phyloP scores from a whole-genome alignment of 148 eudicot species.

The Spergularia bocconei region DNA sequence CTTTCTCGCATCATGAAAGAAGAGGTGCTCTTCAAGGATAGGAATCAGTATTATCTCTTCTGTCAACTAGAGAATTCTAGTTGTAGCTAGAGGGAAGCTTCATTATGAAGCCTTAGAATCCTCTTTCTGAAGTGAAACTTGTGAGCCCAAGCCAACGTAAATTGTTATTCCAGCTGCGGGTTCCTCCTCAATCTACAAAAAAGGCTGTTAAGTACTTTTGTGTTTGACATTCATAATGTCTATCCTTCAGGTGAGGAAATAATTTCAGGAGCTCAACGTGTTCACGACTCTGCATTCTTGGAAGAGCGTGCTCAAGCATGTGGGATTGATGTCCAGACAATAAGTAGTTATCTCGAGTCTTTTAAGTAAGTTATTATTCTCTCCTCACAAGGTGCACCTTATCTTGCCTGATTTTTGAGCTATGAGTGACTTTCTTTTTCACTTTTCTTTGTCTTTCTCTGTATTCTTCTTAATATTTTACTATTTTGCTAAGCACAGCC shows the following conservation, averaged over 20 bases:
- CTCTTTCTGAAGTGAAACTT: not conserved
- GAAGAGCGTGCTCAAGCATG: constrained; percentile 57
- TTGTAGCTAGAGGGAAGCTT: too few species aligned
- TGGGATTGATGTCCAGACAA: constrained; percentile 66
- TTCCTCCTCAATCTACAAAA: not conserved
- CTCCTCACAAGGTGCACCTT: not conserved
- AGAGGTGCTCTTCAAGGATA: too few species aligned
- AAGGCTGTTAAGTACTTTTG: not conserved
- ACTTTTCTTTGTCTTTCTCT: too few species aligned
- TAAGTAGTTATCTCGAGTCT: constrained; percentile 71
- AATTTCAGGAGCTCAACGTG: constrained; percentile 98
- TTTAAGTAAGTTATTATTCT: constrained; percentile 48
- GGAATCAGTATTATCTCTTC: too few species aligned
- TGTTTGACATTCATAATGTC: constrained; percentile 11
- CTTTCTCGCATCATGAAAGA: too few species aligned
- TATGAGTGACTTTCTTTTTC: not conserved
- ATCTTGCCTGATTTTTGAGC: not conserved
- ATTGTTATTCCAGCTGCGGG: not conserved
- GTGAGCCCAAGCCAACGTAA: not conserved
- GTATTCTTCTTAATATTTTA: not conserved
- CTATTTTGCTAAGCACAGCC: not conserved
- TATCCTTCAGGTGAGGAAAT: constrained; percentile 78
- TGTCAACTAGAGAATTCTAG: too few species aligned
- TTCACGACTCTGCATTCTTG: constrained; percentile 67
- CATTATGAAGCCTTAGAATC: too few species aligned